Evolutionary conservation across 768 basidiomycete species (phyloP), one percentile per base, ranked within the genome.

Genomic region (Ramaria rubella): DNA sequence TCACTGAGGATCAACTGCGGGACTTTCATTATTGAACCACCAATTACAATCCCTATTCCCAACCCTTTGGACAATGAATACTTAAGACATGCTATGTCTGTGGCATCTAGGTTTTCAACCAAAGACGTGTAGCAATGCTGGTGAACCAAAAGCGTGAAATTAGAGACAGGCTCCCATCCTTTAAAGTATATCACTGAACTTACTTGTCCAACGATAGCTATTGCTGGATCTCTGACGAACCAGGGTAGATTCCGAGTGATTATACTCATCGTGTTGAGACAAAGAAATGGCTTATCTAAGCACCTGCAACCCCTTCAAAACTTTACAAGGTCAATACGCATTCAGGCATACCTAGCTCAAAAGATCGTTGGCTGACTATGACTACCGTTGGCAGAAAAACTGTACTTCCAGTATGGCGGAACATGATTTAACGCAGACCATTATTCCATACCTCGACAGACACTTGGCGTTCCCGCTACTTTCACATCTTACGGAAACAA

Each of bases 401-500:
- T 19, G 31, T 30, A 9, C 31, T n/a, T 5, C 11, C 58, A 77
- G 65, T 69, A 89, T 90, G 91, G 85, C 91, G 17, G 88, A 94
- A 69, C 81, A 86, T 80, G 93, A 96, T 73, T 83, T 97, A 64
- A 89, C 93, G 15, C 85, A 86, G 69, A 90, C 87, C 56, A 81
- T 98, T 52, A 89, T 97, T 57, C 85, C 93, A 2, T 89, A 91
- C 74, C 77, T 96, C 59, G 96, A 99, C 72, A 83, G 96, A 52
- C 96, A 99, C 78, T 80, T 99, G 29, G 86, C 88, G 36, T 89
- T 97, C 64, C 94, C 96, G 26, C 74, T 98, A 8, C 87, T 99
- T 59, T 83, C 88, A 9, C 93, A 95, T 74, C 85, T 97, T 43
- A 79, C 77, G 15, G 86, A 90, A 58, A 80, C 77, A 8, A 81